These are phyloP conservation scores for Rosa persica DNA, from an alignment of 306 rosid species.

Conservation along the genomic window DNA sequence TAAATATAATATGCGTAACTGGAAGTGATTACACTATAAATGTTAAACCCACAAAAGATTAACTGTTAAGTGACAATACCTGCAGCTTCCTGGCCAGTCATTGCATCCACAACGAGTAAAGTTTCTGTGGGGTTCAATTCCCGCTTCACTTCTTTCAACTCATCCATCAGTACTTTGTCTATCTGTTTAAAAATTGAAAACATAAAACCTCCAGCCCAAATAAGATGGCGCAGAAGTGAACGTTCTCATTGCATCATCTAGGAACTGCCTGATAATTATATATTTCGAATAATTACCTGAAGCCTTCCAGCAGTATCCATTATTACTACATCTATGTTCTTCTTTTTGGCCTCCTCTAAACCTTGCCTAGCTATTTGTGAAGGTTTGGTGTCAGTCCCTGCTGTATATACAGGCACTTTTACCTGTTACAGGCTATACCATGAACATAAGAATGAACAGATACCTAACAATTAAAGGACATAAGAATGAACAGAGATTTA, in stretches of 20 bases:
- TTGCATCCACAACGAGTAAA: constrained; percentile 98
- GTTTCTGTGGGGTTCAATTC: constrained; percentile 83
- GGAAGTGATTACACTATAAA: not conserved
- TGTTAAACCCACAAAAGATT: constrained; percentile 1
- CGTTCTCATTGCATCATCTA: not conserved
- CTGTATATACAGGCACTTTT: constrained; percentile 85
- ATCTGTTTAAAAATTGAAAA: constrained; percentile 47
- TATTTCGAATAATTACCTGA: constrained; percentile 59
- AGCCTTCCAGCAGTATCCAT: constrained; percentile 99
- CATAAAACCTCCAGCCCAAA: constrained; percentile 4
- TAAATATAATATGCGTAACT: not conserved
- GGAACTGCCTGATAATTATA: constrained; percentile 10
- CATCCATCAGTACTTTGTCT: constrained; percentile 96
- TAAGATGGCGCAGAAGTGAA: constrained; percentile 12
- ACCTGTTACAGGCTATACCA: constrained; percentile 70
- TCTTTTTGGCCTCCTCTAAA: constrained; percentile 87
- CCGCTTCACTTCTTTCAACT: constrained; percentile 84
- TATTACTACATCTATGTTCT: constrained; percentile 82
- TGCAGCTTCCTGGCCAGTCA: constrained; percentile 99
- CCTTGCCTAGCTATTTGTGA: constrained; percentile 87
- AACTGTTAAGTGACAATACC: constrained; percentile 47
- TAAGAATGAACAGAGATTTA: constrained; percentile 16
- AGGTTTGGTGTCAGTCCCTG: constrained; percentile 88
- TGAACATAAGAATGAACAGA: constrained; percentile 26
- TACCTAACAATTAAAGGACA: constrained; percentile 3